phyloP scores from a whole-genome alignment of 2,329 filamentous ascomycete genomes.

The Arthrobotrys conoides region DNA sequence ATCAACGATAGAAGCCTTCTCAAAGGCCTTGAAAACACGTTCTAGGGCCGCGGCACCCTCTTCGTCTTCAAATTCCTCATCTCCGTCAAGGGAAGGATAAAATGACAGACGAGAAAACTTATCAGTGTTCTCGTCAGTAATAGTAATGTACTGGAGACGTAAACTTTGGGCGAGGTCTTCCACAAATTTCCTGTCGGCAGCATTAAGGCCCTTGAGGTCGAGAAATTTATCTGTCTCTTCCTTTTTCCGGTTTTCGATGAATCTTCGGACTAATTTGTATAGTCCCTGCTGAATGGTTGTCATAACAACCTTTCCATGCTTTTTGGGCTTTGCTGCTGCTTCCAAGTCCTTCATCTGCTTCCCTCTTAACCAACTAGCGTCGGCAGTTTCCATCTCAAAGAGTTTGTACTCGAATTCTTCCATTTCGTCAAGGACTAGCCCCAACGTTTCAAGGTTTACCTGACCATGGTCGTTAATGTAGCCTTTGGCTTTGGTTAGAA shows the following conservation, averaged over 20 bases:
- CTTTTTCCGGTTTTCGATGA: slow-evolving; percentile 71
- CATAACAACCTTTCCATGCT: slow-evolving; percentile 78
- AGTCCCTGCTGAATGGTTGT: slow-evolving; percentile 84
- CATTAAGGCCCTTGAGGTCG: slow-evolving; percentile 80
- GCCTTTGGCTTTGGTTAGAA: slow-evolving; percentile 87
- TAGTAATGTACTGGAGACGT: slow-evolving; percentile 76
- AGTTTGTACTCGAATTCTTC: slow-evolving; percentile 91
- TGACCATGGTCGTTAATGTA: slow-evolving; percentile 97
- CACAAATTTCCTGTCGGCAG: slow-evolving; percentile 91
- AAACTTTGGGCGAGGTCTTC: slow-evolving; percentile 84
- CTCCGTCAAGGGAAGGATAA: slow-evolving; percentile 71
- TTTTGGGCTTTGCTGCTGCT: slow-evolving; percentile 74
- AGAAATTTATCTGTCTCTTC: slow-evolving; percentile 77
- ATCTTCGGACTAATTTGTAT: slow-evolving; percentile 85
- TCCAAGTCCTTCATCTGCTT: slow-evolving; percentile 82
- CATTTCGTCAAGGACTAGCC: slow-evolving; percentile 83
- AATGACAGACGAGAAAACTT: slow-evolving; percentile 77
- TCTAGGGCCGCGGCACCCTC: slow-evolving; percentile 86
- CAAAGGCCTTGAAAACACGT: slow-evolving; percentile 89
- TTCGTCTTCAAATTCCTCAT: slow-evolving; percentile 79
- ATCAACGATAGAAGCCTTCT: slow-evolving; percentile 88
- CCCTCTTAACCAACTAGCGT: slow-evolving; percentile 91
- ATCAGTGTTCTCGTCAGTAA: slow-evolving; percentile 76
- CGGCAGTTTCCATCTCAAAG: slow-evolving; percentile 89
- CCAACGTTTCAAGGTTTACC: slow-evolving; percentile 87